Evolutionary conservation across 345 rosid genomes (phyloP), one percentile per base, ranked within the genome.

Genomic region (Acer negundo): DNA sequence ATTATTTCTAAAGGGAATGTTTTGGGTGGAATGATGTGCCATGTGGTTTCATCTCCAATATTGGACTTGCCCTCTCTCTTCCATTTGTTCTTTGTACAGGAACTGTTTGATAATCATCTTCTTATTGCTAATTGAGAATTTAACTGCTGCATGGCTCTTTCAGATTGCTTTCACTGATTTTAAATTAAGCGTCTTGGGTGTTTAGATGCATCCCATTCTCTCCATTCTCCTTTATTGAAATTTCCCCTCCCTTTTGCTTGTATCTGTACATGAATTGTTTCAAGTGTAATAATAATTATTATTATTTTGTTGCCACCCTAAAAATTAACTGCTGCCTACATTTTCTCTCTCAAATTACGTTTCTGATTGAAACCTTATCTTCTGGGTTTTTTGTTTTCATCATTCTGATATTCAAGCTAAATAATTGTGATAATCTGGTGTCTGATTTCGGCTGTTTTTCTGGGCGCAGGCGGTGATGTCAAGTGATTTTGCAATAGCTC

Each of bases 401-500:
- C 35, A 26, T 74, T 63, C 17, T 7, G 46, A 40, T 46, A 26
- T 71, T 72, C 12, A 26, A 62, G 24, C 20, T 77, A 67, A 56
- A 56, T 59, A 5, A 1, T 69, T 49, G 22, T 74, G 20, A 31
- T 9, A 47, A 56, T 12, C 49, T 74, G 58, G 64, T 10, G 35
- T 73, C 78, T 75, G 64, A 65, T 67, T 63, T 40, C 13, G 2
- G 61, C 81, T 53, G 56, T 69, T 20, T 59, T 35, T 68, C 23
- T 77, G 19, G 53, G 72, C 78, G 67, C 91, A 93, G 98, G 99
- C 99, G 35, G 99, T 87, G 66, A 93, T 95, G 99, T 89, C 99
- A 63, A 91, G 96, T 84, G 99, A 93, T 87, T 93, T 90, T 84
- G 78, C 99, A 24, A 95, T 95, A 77, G 93, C 97, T 69, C 98